Conservation (phyloP, 2,329 filamentous ascomycete genomes). For the Fusarium fujikuroi region DNA sequence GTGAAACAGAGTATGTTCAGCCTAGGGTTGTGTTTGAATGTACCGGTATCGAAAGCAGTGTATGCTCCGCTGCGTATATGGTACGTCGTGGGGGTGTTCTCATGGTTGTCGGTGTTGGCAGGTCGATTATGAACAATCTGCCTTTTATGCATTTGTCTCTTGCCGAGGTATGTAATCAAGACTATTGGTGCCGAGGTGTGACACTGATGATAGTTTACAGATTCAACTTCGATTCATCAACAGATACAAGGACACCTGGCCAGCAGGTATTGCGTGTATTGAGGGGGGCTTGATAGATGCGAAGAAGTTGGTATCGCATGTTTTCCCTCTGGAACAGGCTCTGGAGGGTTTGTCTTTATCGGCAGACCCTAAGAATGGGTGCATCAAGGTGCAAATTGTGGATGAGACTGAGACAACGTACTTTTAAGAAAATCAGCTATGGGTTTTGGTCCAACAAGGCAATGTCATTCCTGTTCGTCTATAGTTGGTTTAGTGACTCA, state of each 20-base stretch:
- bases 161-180: conserved; percentile 59
- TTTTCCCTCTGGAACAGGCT: conserved; percentile 70
- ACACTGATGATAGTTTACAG: conserved; percentile 17
- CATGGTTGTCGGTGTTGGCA: conserved; percentile 73
- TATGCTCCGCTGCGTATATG: conserved; percentile 67
- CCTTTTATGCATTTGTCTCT: conserved; percentile 74
- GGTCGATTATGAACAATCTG: conserved; percentile 70
- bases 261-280: conserved; percentile 70
- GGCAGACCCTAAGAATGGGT: conserved; percentile 49
- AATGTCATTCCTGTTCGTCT: neutral
- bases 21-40: conserved; percentile 72
- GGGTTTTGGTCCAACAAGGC: neutral
- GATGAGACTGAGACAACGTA: conserved; percentile 44
- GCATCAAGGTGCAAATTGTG: conserved; percentile 52
- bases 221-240: conserved; percentile 78
- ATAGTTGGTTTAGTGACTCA: neutral
- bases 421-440: conserved; percentile 23
- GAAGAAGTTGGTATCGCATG: conserved; percentile 69
- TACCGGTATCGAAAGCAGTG: conserved; percentile 72
- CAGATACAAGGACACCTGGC: conserved; percentile 76
- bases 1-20: conserved; percentile 63
- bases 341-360: conserved; percentile 58
- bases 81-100: conserved; percentile 68
- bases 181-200: neutral
- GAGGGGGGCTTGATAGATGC: conserved; percentile 69